Evolutionary conservation across 371 early-diverging fungal species (phyloP), one percentile per base, ranked within the genome.

Genomic region (Rhizomucor miehei): DNA sequence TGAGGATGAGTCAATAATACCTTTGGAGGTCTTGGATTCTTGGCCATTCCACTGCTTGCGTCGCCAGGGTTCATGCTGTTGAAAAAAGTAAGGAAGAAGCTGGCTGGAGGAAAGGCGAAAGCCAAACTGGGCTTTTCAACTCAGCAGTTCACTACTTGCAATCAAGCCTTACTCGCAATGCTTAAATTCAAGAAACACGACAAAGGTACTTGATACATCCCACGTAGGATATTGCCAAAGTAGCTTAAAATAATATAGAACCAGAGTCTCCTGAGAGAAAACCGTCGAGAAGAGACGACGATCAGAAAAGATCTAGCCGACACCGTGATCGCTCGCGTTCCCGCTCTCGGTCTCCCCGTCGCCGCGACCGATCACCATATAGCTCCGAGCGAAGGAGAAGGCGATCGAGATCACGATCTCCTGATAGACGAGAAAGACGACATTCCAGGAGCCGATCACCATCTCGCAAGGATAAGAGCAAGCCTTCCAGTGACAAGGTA

Each of bases 11-110:
- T 35, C 12, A 10, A n/a, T 12, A 17, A 50, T 74, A 70, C 80
- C 74, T 80, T 80, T 44, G 80, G 80, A 51, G 80, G 80, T 60
- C 80, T 56, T 17, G 75, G 78, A 37, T 76, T 75, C 49, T 74
- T 76, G 41, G 65, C 75, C 43, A 65, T 69, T 16, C 68, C 71
- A 60, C 67, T 63, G 19, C 74, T 72, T 37, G 71, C 60, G 48
- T 71, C 64, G 47, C 68, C 65, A 23, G 73, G 44, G 52, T 75
- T 69, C 80, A 79, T 79, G 45, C 41, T 58, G 24, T 0, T 29
- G 8, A 29, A 29, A 29, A 8, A 29, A 29, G 3, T 3, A 29
- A 29, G 29, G 8, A 29, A 29, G 29, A 29, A 29, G 29, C 29
- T n/a, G n/a, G n/a, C n/a, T n/a, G n/a, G n/a, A n/a, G n/a, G n/a